phyloP scores from a whole-genome alignment of 768 basidiomycete genomes.

The Psilocybe tampanensis region DNA sequence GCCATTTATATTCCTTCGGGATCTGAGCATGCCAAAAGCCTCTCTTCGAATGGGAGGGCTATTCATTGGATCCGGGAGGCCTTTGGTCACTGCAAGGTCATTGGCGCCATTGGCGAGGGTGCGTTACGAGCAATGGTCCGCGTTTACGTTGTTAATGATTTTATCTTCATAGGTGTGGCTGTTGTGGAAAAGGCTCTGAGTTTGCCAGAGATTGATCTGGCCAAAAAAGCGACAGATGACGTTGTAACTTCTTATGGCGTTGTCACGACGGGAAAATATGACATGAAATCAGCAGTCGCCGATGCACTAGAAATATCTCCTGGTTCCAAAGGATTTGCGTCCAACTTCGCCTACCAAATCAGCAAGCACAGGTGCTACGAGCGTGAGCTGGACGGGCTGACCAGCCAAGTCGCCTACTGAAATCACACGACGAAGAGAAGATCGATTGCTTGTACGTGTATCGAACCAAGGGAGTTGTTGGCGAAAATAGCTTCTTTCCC shows the following conservation, averaged over 20 bases:
- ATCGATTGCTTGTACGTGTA: background rate
- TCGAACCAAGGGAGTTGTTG: too few species aligned
- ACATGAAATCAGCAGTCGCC: conserved; percentile 34
- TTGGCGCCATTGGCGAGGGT: conserved; percentile 78
- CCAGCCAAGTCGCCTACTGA: conserved; percentile 49
- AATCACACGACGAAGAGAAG: background rate
- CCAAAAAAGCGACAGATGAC: conserved; percentile 29
- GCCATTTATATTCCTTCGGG: conserved; percentile 81
- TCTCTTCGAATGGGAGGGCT: conserved; percentile 64
- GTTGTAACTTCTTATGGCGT: conserved; percentile 63
- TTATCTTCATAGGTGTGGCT: conserved; percentile 40
- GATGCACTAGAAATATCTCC: conserved; percentile 47
- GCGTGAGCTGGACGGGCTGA: conserved; percentile 62
- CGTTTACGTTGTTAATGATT: background rate
- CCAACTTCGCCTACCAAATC: conserved; percentile 62
- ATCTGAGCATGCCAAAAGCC: conserved; percentile 53
- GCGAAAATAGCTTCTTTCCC: too few species aligned
- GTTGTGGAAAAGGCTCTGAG: conserved; percentile 49
- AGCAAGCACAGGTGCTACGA: conserved; percentile 70
- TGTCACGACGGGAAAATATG: conserved; percentile 60
- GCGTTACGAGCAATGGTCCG: conserved; percentile 4
- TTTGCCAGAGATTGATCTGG: conserved; percentile 49
- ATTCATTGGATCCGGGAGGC: conserved; percentile 87
- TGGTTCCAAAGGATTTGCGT: conserved; percentile 53
- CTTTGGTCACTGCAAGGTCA: conserved; percentile 84